Evolutionary conservation across 139 green algal species (phyloP), one percentile per base, ranked within the genome.

Genomic region (Spirogloea muscicola): DNA sequence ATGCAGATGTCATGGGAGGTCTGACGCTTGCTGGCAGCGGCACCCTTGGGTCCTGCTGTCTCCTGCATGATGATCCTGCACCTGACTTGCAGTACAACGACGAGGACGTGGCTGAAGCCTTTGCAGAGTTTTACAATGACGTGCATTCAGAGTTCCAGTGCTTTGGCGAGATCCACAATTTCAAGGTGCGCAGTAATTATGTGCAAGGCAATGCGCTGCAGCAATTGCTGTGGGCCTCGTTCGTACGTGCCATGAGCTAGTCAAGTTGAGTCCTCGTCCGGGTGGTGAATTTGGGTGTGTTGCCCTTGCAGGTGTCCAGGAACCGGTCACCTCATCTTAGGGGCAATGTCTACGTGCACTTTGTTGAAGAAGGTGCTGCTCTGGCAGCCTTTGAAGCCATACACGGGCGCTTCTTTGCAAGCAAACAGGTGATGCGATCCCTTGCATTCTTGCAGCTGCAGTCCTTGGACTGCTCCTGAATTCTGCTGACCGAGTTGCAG

Each of bases 321-420:
- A 79, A 79, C 34, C 16, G 39, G 1, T 43, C 7, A 5, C 60
- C 71, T 27, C 71, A 79, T 16, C 62, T 79, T 43, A 31, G 61
- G 1, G 71, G 71, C n/a, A 79, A 76, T 27, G 42, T 79, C 29
- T 79, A 79, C 39, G 71, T 72, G 31, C 31, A 77, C 9, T 79
- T 52, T 25, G 1, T 31, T 1, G 1, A 38, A 27, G 25, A 60
- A 1, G 10, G 2, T 13, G 21, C 16, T 51, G 71, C 71, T 5
- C 31, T 67, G 1, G 2, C 2, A 3, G 71, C 63, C 27, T 62
- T 76, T 37, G 43, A 27, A 13, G 71, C 61, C 27, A 39, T 79
- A 37, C 1, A 2, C 46, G 71, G 71, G 2, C 71, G 71, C 43
- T 79, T 79, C 63, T 79, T 65, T 33, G 62, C 31, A n/a, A 27